These are phyloP conservation scores for Dioszegia aurantiaca DNA, from an alignment of 768 basidiomycete genomes.

Conservation along the genomic window DNA sequence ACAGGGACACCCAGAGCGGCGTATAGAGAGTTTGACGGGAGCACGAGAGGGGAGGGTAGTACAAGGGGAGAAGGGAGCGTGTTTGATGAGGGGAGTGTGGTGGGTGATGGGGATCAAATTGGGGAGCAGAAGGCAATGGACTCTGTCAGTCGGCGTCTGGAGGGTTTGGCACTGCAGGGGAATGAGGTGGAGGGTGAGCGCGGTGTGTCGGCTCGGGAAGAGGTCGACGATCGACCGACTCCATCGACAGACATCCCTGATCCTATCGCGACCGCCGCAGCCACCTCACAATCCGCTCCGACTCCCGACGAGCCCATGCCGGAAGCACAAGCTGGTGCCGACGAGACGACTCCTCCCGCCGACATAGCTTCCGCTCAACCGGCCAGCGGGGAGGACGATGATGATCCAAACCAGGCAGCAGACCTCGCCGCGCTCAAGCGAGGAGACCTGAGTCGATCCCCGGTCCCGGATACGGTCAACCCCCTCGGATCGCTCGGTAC, in stretches of 20 bases:
- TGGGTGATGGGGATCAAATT: slow-evolving; percentile 8
- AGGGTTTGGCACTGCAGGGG: neutral
- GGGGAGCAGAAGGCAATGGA: slow-evolving; percentile 12
- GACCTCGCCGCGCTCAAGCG: slow-evolving; percentile 34
- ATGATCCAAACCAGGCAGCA: slow-evolving; percentile 28
- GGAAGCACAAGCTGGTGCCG: too few relatives aligned
- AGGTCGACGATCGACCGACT: slow-evolving; percentile 8
- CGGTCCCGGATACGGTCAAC: neutral
- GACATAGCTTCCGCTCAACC: neutral
- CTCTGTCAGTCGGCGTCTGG: neutral
- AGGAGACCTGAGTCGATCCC: slow-evolving; percentile 17
- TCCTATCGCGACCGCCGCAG: neutral
- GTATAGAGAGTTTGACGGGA: slow-evolving; percentile 28
- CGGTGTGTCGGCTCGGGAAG: neutral
- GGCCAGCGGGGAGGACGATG: slow-evolving; percentile 5
- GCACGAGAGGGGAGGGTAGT: slow-evolving; percentile 27
- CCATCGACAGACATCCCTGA: slow-evolving; percentile 4
- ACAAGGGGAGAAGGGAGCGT: slow-evolving; percentile 20
- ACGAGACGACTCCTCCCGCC: too few relatives aligned
- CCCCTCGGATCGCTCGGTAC: slow-evolving; percentile 5
- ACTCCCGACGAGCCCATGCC: too few relatives aligned
- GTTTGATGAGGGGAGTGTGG: slow-evolving; percentile 14
- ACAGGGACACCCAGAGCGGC: slow-evolving; percentile 39
- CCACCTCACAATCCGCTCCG: neutral
- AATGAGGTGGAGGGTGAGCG: neutral